A percentile compares a stretch with the other conserved stretches of the same genome.
Evolutionary conservation across 2,329 filamentous ascomycete species (phyloP).

Genomic region (Phialophora macrospora): DNA sequence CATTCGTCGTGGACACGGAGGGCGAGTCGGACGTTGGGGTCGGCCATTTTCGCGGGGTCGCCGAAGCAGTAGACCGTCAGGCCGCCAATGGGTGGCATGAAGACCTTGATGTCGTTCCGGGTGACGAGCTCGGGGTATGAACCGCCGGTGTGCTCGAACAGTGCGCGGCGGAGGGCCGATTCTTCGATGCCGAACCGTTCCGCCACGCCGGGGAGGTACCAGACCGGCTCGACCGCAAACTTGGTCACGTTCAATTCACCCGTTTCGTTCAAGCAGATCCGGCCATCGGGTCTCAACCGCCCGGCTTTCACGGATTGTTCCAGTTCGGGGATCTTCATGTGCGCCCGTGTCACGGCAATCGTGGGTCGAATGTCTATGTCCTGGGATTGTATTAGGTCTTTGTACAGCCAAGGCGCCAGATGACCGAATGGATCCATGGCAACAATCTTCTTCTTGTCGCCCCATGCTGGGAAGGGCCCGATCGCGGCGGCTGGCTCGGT

Average conservation of each 20-base stretch:
- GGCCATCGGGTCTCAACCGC: slow-evolving; percentile 78
- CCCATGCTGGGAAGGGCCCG: slow-evolving; percentile 88
- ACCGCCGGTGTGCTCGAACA: slow-evolving; percentile 95
- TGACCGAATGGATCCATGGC: slow-evolving; percentile 97
- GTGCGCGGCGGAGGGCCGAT: slow-evolving; percentile 77
- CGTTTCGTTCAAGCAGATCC: slow-evolving; percentile 81
- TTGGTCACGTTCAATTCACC: slow-evolving; percentile 95
- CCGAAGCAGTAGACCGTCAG: slow-evolving; percentile 97
- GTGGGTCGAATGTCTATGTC: slow-evolving; percentile 86
- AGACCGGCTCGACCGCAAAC: slow-evolving; percentile 92
- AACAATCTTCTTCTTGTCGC: slow-evolving; percentile 89
- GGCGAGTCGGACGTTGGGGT: slow-evolving; percentile 78
- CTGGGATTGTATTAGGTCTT: slow-evolving; percentile 75
- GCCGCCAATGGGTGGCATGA: slow-evolving; percentile 92
- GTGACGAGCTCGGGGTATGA: slow-evolving; percentile 98
- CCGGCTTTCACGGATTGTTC: slow-evolving; percentile 84
- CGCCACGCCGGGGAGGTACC: slow-evolving; percentile 85
- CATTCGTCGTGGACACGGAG: slow-evolving; percentile 87
- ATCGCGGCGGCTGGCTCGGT: slow-evolving; percentile 90
- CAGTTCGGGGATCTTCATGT: slow-evolving; percentile 96
- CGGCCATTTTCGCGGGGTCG: slow-evolving; percentile 89
- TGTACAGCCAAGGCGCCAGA: slow-evolving; percentile 80
- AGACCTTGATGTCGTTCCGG: slow-evolving; percentile 89
- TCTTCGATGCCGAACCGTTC: slow-evolving; percentile 95
- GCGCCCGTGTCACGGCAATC: slow-evolving; percentile 87